phyloP scores from a whole-genome alignment of 2,329 filamentous ascomycete species.

The Pseudogymnoascus sp. region DNA sequence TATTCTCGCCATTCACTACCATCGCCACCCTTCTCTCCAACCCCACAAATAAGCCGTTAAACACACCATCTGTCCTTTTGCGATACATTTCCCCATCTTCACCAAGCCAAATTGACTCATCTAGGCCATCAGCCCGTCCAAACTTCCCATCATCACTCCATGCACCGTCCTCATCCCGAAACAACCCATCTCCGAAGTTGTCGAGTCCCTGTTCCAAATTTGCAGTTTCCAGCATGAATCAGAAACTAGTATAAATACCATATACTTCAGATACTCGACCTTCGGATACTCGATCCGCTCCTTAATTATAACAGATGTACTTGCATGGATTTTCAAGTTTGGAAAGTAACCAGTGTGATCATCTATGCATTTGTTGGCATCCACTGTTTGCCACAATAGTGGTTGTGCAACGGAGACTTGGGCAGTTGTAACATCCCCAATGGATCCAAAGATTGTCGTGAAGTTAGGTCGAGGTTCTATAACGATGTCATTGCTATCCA shows the following conservation, averaged over 20 bases:
- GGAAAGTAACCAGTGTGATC: neutral
- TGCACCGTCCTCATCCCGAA: neutral
- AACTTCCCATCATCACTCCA: neutral
- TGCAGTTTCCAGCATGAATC: neutral
- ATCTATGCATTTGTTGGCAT: no score
- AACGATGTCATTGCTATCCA: no score
- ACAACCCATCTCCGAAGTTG: neutral
- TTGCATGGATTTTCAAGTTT: neutral
- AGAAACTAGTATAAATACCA: neutral
- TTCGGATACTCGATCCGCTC: neutral
- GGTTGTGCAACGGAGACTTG: no score
- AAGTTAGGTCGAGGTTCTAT: no score
- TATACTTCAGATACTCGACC: no score
- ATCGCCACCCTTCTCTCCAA: neutral
- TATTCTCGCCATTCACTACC: neutral
- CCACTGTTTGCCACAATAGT: no score
- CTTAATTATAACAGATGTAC: neutral
- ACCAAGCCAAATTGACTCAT: neutral
- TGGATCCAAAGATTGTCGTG: no score
- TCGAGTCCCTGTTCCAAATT: neutral
- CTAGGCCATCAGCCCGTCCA: neutral
- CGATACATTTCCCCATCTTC: neutral
- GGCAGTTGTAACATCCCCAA: no score
- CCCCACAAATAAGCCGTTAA: neutral
- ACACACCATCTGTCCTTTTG: neutral